phyloP scores from a whole-genome alignment of 1,284 basidiomycete species.

The Ustilago tritici region DNA sequence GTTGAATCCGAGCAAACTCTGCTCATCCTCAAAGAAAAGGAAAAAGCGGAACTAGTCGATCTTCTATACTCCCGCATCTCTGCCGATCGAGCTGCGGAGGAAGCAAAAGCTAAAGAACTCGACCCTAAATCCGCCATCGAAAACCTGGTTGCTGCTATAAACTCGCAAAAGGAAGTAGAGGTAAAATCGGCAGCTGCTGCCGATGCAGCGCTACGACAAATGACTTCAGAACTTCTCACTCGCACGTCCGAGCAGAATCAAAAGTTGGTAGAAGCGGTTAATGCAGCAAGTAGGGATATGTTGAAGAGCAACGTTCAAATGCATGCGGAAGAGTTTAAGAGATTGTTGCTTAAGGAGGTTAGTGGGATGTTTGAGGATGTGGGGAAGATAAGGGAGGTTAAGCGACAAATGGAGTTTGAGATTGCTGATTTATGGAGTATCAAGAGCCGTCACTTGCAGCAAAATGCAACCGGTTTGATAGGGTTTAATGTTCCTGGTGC shows the following conservation, averaged over 20 bases:
- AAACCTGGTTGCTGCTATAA: constrained; percentile 56
- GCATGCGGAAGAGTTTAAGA: constrained; percentile 62
- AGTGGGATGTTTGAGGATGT: constrained; percentile 64
- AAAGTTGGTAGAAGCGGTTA: constrained; percentile 58
- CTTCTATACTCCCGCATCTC: constrained; percentile 38
- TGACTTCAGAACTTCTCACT: constrained; percentile 51
- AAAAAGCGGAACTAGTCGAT: constrained; percentile 54
- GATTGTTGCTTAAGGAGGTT: constrained; percentile 51
- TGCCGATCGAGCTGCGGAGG: constrained; percentile 40
- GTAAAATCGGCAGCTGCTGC: constrained; percentile 34
- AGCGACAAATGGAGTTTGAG: constrained; percentile 56
- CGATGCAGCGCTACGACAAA: constrained; percentile 51
- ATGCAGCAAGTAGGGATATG: constrained; percentile 57
- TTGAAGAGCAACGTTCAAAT: constrained; percentile 51
- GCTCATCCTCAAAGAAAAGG: constrained; percentile 35
- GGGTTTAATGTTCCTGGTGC: constrained; percentile 30
- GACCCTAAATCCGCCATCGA: constrained; percentile 64
- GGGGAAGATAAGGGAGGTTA: constrained; percentile 62
- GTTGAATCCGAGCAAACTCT: constrained; percentile 30
- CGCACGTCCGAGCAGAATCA: constrained; percentile 53
- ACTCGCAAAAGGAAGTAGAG: constrained; percentile 53
- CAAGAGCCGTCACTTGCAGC: constrained; percentile 47
- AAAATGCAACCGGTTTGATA: not conserved
- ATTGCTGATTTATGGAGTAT: constrained; percentile 62
- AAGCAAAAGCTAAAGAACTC: constrained; percentile 40